A percentile compares a stretch with the other conserved stretches of the same genome.
Evolutionary conservation across 1,284 basidiomycete species (phyloP).

Genomic region (Gymnopus androsaceus): DNA sequence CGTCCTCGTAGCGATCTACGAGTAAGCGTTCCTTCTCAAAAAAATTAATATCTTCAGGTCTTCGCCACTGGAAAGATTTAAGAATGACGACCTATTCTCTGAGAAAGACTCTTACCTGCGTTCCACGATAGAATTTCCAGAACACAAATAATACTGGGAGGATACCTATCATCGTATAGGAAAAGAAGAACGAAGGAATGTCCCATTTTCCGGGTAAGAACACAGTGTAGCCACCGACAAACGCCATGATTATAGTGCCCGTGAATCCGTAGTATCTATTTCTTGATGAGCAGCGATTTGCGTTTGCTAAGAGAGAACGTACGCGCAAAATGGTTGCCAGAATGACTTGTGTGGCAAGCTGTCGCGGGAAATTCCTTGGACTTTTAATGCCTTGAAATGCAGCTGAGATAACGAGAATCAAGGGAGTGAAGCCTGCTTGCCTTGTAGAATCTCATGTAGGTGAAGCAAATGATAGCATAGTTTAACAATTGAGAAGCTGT

Average conservation of each 20-base stretch:
- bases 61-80: constrained; percentile 32
- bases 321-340: constrained; percentile 57
- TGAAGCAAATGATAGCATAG: constrained; percentile 47
- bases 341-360: constrained; percentile 51
- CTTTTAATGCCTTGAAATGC: constrained; percentile 49
- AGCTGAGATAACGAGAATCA: background rate
- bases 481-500: constrained; percentile 49
- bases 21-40: constrained; percentile 39
- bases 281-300: background rate
- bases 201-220: constrained; percentile 61
- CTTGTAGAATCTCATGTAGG: constrained; percentile 46
- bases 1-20: constrained; percentile 41
- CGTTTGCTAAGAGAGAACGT: background rate
- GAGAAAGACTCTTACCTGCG: constrained; percentile 36
- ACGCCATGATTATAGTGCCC: constrained; percentile 52
- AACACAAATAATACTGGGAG: constrained; percentile 52
- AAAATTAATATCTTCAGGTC: constrained; percentile 38
- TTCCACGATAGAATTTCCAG: constrained; percentile 64
- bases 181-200: constrained; percentile 57
- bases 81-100: constrained; percentile 2
- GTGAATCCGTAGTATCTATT: constrained; percentile 43
- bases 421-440: constrained; percentile 26
- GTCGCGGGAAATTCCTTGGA: constrained; percentile 63
- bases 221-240: constrained; percentile 52
- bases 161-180: constrained; percentile 55